These are phyloP conservation scores for Bauhinia variegata DNA, from an alignment of 306 rosid genomes.

Conservation along the genomic window DNA sequence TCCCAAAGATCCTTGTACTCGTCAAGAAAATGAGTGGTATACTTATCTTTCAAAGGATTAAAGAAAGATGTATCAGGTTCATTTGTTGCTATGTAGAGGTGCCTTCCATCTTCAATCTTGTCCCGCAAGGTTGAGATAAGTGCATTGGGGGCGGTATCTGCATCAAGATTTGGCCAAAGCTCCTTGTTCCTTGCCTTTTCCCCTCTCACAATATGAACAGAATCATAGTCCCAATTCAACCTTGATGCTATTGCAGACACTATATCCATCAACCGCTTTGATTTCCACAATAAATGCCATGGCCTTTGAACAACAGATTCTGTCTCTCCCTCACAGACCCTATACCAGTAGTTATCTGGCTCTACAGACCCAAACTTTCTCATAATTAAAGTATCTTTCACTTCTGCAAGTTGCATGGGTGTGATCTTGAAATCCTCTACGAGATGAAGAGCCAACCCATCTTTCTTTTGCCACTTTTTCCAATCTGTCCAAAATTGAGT, in stretches of 20 bases:
- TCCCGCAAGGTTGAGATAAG: slow-evolving; percentile 74
- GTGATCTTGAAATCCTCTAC: slow-evolving; percentile 85
- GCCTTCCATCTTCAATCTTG: slow-evolving; percentile 84
- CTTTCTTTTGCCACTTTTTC: slow-evolving; percentile 80
- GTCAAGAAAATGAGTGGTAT: slow-evolving; percentile 77
- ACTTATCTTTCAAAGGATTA: slow-evolving; percentile 88
- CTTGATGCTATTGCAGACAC: slow-evolving; percentile 81
- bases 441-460: slow-evolving; percentile 65
- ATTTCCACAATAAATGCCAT: slow-evolving; percentile 96
- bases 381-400: slow-evolving; percentile 79
- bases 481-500: slow-evolving; percentile 92
- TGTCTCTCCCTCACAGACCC: slow-evolving; percentile 97
- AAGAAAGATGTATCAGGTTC: slow-evolving; percentile 78
- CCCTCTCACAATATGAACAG: slow-evolving; percentile 91
- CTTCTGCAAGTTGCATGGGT: slow-evolving; percentile 77
- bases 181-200: slow-evolving; percentile 88
- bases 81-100: slow-evolving; percentile 83
- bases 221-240: slow-evolving; percentile 92
- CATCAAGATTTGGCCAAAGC: slow-evolving; percentile 95
- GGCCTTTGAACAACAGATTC: slow-evolving; percentile 89
- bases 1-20: slow-evolving; percentile 96
- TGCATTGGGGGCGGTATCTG: slow-evolving; percentile 76
- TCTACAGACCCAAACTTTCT: slow-evolving; percentile 89
- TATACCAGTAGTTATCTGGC: slow-evolving; percentile 95
- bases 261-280: slow-evolving; percentile 89